Percentiles rank a stretch among this genome's conserved stretches.
phyloP scores from a whole-genome alignment of 176 grass and related monocot genomes.

The Tillandsia leiboldiana region DNA sequence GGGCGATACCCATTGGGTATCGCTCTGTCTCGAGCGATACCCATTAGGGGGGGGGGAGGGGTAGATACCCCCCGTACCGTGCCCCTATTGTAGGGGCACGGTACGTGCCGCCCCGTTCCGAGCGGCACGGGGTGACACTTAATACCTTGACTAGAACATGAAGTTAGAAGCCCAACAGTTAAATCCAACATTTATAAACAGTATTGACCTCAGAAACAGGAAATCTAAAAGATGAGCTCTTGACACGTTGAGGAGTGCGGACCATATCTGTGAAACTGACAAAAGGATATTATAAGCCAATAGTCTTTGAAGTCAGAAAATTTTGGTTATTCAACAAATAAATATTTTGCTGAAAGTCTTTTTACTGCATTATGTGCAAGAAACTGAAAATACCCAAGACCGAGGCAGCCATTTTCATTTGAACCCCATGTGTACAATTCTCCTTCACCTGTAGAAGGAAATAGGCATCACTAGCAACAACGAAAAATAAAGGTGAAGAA shows the following conservation, averaged over 20 bases:
- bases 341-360: neutral
- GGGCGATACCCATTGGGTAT: too few species aligned
- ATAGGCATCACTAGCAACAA: neutral
- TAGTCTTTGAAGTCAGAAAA: neutral
- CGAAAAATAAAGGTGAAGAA: neutral
- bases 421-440: conserved; percentile 83
- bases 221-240: conserved; percentile 52
- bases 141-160: neutral
- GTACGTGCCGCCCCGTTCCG: too few species aligned
- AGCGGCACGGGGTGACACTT: too few species aligned
- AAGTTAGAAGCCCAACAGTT: neutral
- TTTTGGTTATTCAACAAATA: neutral
- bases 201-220: conserved; percentile 60
- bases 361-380: neutral
- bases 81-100: too few species aligned
- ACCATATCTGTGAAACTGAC: conserved; percentile 59
- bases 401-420: conserved; percentile 98
- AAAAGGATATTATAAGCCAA: conserved; percentile 25
- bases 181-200: neutral
- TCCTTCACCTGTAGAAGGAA: conserved; percentile 45
- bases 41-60: too few species aligned
- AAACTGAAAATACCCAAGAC: conserved; percentile 62
- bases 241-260: conserved; percentile 54
- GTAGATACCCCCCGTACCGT: too few species aligned
- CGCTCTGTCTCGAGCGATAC: too few species aligned